Conservation (phyloP, 2,329 filamentous ascomycete species). For the Ophiosphaerella narmari region DNA sequence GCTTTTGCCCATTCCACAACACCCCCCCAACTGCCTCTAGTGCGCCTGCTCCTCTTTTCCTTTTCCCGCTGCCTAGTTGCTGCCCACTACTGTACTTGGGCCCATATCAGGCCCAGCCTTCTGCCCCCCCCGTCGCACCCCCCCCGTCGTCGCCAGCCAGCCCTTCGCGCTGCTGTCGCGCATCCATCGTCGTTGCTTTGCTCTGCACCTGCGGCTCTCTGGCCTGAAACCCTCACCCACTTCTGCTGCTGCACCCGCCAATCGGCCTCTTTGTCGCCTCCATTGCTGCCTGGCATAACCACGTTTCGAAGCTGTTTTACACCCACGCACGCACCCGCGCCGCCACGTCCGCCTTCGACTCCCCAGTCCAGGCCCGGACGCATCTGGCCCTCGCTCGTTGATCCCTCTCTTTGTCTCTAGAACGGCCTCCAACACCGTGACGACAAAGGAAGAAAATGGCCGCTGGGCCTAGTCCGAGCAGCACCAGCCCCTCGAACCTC, state of each 20-base stretch:
- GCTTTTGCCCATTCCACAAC: no score
- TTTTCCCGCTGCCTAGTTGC: conserved; percentile 1
- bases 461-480: conserved; percentile 49
- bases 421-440: conserved; percentile 30
- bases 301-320: conserved; percentile 45
- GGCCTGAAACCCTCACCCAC: conserved; percentile 9
- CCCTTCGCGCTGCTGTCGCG: conserved; percentile 1
- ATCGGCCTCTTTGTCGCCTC: conserved; percentile 25
- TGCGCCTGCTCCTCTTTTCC: conserved; percentile 25
- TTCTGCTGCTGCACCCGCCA: conserved; percentile 25
- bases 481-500: conserved; percentile 47
- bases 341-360: conserved; percentile 20
- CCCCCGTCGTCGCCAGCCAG: not conserved
- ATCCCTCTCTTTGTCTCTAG: conserved; percentile 38
- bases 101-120: conserved; percentile 29
- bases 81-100: not conserved
- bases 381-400: conserved; percentile 23
- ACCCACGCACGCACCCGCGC: conserved; percentile 15
- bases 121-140: conserved; percentile 6
- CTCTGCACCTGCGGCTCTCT: conserved; percentile 13
- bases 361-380: conserved; percentile 21
- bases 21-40: conserved; percentile 23
- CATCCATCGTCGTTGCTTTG: conserved; percentile 14
- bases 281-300: conserved; percentile 27
- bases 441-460: conserved; percentile 46